A percentile compares a stretch with the other conserved stretches of the same genome.
These are phyloP conservation scores for Lentinula aciculospora DNA, from an alignment of 768 basidiomycete genomes.

Conservation along the genomic window DNA sequence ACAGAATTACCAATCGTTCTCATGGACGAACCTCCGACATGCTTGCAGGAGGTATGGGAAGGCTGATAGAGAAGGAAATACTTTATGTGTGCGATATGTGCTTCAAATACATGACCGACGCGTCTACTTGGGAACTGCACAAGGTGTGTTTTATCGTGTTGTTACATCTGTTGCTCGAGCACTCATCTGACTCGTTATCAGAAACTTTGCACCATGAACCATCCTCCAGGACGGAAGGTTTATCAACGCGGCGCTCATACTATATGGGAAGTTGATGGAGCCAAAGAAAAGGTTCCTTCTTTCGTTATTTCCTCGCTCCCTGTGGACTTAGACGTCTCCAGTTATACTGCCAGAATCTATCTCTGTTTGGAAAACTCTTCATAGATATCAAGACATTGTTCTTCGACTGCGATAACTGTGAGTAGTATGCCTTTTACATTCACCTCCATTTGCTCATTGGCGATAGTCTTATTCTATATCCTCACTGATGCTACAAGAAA, in stretches of 20 bases:
- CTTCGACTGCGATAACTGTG: slow-evolving; percentile 86
- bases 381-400: slow-evolving; percentile 97
- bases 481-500: slow-evolving; percentile 79
- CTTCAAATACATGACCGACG: slow-evolving; percentile 94
- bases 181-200: slow-evolving; percentile 19
- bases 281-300: slow-evolving; percentile 64
- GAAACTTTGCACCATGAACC: slow-evolving; percentile 61
- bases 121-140: slow-evolving; percentile 58
- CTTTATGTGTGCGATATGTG: slow-evolving; percentile 90
- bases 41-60: slow-evolving; percentile 53
- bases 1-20: slow-evolving; percentile 46
- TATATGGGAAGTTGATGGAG: slow-evolving; percentile 96
- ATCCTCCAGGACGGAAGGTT: slow-evolving; percentile 86
- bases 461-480: slow-evolving; percentile 83
- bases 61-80: slow-evolving; percentile 38
- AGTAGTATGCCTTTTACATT: slow-evolving; percentile 18
- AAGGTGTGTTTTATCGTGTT: slow-evolving; percentile 43
- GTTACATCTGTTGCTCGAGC: not conserved
- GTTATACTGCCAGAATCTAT: slow-evolving; percentile 96
- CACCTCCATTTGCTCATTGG: not conserved
- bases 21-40: slow-evolving; percentile 74
- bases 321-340: slow-evolving; percentile 22
- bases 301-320: not conserved
- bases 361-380: slow-evolving; percentile 96
- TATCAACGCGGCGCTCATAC: slow-evolving; percentile 85